Percentiles rank a stretch among this genome's conserved stretches.
These are phyloP conservation scores for Coniochaeta sp. DNA, from an alignment of 2,329 filamentous ascomycete genomes.

Conservation along the genomic window DNA sequence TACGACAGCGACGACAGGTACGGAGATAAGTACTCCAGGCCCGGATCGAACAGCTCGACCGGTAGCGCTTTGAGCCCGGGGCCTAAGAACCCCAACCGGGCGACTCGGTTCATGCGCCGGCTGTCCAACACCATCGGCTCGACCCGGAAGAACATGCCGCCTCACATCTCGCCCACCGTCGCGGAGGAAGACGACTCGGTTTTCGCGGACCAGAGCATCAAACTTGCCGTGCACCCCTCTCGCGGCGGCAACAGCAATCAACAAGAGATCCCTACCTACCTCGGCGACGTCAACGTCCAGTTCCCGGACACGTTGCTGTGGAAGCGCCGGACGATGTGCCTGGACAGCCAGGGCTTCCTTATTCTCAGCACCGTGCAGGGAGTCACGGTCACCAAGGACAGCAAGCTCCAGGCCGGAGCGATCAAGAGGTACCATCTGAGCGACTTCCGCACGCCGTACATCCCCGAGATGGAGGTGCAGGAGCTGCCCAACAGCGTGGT, in stretches of 20 bases:
- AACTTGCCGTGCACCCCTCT: slow-evolving; percentile 11
- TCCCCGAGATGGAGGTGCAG: slow-evolving; percentile 85
- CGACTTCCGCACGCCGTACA: slow-evolving; percentile 72
- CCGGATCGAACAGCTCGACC: slow-evolving; percentile 8
- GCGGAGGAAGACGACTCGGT: slow-evolving; percentile 39
- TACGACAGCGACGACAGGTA: slow-evolving; percentile 43
- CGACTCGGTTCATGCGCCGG: slow-evolving; percentile 52
- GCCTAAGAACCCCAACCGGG: slow-evolving; percentile 30
- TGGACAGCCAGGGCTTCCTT: slow-evolving; percentile 78
- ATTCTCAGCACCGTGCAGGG: slow-evolving; percentile 67
- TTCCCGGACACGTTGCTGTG: slow-evolving; percentile 94
- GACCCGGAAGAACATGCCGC: slow-evolving; percentile 36
- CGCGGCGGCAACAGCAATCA: slow-evolving; percentile 13
- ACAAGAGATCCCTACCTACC: slow-evolving; percentile 51
- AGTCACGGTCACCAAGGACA: slow-evolving; percentile 42
- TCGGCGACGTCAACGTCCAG: slow-evolving; percentile 93
- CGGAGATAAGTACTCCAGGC: slow-evolving; percentile 21
- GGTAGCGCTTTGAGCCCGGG: slow-evolving; percentile 5
- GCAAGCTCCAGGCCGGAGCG: slow-evolving; percentile 38
- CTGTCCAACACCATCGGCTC: slow-evolving; percentile 46
- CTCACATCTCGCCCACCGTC: slow-evolving; percentile 43
- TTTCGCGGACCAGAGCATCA: slow-evolving; percentile 17
- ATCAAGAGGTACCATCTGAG: slow-evolving; percentile 77
- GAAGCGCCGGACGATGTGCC: slow-evolving; percentile 85
- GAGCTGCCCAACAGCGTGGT: slow-evolving; percentile 83